Conservation (phyloP, 2,329 filamentous ascomycete genomes). For the Xylariaceae sp. region DNA sequence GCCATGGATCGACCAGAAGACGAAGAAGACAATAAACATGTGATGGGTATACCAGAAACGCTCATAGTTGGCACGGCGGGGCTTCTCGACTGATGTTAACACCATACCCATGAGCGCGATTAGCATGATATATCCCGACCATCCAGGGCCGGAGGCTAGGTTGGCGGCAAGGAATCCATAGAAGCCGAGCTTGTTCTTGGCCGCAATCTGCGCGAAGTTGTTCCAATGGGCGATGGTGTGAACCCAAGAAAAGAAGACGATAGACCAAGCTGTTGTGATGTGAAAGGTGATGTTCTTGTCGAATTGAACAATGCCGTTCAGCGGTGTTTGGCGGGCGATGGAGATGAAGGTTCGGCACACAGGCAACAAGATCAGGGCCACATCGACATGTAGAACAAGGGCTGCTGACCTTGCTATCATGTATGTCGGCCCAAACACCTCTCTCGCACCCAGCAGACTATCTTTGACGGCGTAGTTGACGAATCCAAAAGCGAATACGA, state of each 20-base stretch:
- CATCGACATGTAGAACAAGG: constrained; percentile 75
- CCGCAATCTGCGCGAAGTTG: constrained; percentile 75
- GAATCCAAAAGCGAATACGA: constrained; percentile 77
- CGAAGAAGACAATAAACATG: constrained; percentile 82
- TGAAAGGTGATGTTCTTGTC: constrained; percentile 90
- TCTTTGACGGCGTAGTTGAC: constrained; percentile 78
- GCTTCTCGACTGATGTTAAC: constrained; percentile 71
- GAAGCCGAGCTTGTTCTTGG: constrained; percentile 71
- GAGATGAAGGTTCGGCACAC: constrained; percentile 84
- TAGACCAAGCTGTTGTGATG: constrained; percentile 80
- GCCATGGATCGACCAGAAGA: constrained; percentile 88
- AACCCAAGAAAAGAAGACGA: constrained; percentile 83
- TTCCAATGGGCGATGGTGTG: constrained; percentile 85
- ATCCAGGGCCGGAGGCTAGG: constrained; percentile 74
- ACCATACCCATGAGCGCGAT: constrained; percentile 75
- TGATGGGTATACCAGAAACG: constrained; percentile 91
- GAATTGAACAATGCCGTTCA: constrained; percentile 84
- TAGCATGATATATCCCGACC: constrained; percentile 84
- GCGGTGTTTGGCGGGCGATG: constrained; percentile 70
- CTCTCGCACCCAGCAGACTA: constrained; percentile 61
- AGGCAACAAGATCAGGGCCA: constrained; percentile 74
- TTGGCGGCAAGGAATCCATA: constrained; percentile 75
- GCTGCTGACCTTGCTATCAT: constrained; percentile 73
- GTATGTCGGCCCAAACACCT: constrained; percentile 71
- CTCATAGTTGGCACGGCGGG: constrained; percentile 76